Evolutionary conservation across 306 rosid genomes (phyloP).

Genomic region (Sicyos baderoa): DNA sequence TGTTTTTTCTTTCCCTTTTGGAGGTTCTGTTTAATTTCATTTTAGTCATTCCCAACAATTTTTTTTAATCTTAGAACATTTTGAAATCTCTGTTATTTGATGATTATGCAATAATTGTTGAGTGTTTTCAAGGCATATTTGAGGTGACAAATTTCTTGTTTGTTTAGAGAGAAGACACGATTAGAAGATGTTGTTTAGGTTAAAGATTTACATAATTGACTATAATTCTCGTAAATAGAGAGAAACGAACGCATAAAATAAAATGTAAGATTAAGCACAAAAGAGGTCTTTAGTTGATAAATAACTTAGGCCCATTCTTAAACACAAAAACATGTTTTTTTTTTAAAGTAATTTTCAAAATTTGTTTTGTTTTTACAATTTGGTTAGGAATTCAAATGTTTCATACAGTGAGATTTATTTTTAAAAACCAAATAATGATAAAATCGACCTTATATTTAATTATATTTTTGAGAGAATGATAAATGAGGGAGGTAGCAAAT

Average conservation of each 20-base stretch:
- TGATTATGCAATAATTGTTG: not conserved
- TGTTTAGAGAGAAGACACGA: not conserved
- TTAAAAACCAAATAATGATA: too few relatives aligned
- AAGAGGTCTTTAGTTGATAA: not conserved
- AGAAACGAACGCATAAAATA: not conserved
- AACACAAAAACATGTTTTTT: too few relatives aligned
- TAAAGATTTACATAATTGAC: not conserved
- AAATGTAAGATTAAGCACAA: not conserved
- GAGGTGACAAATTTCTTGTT: not conserved
- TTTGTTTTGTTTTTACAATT: too few relatives aligned
- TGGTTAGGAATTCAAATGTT: too few relatives aligned
- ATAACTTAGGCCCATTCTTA: not conserved
- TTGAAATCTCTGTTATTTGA: not conserved
- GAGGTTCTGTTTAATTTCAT: not conserved
- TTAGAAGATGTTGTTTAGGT: not conserved
- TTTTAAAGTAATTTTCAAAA: too few relatives aligned
- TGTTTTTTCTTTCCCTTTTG: not conserved
- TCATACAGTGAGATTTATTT: too few relatives aligned
- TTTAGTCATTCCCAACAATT: not conserved
- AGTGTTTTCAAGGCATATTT: not conserved
- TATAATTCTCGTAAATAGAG: not conserved
- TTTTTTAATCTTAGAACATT: not conserved
- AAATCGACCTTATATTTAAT: too few relatives aligned
- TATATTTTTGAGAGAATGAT: too few relatives aligned
- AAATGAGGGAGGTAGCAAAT: not conserved